phyloP scores from a whole-genome alignment of 345 rosid species.

The Hypericum perforatum region DNA sequence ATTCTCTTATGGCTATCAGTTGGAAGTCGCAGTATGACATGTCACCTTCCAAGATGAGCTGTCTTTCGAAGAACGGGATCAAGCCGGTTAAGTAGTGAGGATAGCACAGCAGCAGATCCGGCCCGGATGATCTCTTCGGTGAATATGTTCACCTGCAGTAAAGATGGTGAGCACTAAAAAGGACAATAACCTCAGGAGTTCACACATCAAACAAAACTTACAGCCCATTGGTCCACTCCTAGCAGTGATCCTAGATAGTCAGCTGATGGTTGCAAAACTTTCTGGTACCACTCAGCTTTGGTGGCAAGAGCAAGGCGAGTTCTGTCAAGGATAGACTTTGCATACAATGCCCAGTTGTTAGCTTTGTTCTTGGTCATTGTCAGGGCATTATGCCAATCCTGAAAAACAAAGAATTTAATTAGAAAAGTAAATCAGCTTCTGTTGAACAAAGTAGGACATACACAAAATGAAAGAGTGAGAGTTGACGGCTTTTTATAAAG shows the following conservation, averaged over 20 bases:
- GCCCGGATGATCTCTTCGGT: conserved; percentile 96
- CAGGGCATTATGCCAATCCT: conserved; percentile 83
- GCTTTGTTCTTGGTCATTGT: conserved; percentile 47
- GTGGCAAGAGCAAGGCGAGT: conserved; percentile 77
- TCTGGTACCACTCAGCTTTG: conserved; percentile 84
- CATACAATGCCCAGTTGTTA: conserved; percentile 77
- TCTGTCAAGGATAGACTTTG: conserved; percentile 93
- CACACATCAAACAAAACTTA: conserved; percentile 32
- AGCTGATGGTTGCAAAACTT: conserved; percentile 86
- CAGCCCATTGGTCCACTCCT: conserved; percentile 79
- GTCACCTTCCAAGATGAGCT: conserved; percentile 90
- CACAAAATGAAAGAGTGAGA: background rate
- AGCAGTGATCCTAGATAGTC: conserved; percentile 88
- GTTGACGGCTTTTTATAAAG: background rate
- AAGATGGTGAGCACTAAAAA: background rate
- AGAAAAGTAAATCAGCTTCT: conserved; percentile 4
- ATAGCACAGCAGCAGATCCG: conserved; percentile 92
- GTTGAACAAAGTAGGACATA: background rate
- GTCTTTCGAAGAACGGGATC: conserved; percentile 94
- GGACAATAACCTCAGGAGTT: conserved; percentile 2
- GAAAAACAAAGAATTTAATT: conserved; percentile 17
- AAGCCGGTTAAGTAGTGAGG: conserved; percentile 76
- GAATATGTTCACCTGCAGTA: conserved; percentile 64
- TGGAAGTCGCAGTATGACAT: background rate
- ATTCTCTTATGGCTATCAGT: background rate